Conservation (phyloP, 176 grass and related monocot genomes). For the Pharus latifolius region DNA sequence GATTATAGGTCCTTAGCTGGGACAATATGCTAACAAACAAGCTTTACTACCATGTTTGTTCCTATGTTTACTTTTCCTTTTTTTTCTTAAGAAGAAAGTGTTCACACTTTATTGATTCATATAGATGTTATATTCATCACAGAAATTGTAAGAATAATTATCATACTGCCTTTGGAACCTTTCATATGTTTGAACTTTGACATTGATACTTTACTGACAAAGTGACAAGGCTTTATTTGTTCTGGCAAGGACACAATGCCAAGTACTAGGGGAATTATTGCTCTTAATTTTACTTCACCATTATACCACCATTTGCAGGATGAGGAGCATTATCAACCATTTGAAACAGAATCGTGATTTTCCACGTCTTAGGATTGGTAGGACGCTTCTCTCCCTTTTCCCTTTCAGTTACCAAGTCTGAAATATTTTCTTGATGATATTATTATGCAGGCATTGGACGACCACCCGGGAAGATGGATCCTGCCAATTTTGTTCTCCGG, state of each 20-base stretch:
- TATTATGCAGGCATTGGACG: conserved; percentile 61
- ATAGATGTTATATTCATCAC: too few relatives aligned
- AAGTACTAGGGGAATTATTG: too few relatives aligned
- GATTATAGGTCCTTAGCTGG: neutral
- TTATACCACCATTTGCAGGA: conserved; percentile 26
- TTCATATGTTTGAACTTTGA: too few relatives aligned
- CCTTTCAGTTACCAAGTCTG: neutral
- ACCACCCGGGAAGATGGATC: conserved; percentile 93
- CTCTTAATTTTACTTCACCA: neutral
- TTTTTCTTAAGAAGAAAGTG: neutral
- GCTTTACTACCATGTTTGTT: neutral
- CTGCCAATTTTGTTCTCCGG: conserved; percentile 73
- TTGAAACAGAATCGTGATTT: conserved; percentile 77
- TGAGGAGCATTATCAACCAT: conserved; percentile 90
- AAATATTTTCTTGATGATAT: neutral
- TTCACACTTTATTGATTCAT: neutral
- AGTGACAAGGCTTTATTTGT: too few relatives aligned
- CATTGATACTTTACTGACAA: too few relatives aligned
- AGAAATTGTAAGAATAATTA: too few relatives aligned
- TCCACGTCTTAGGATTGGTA: conserved; percentile 83
- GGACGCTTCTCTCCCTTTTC: neutral
- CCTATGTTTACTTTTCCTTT: neutral
- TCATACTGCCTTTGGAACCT: too few relatives aligned
- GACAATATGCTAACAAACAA: neutral
- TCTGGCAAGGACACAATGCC: too few relatives aligned